Evolutionary conservation across 2,329 filamentous ascomycete genomes (phyloP), one percentile per base, ranked within the genome.

Genomic region (Diplodia mutila): DNA sequence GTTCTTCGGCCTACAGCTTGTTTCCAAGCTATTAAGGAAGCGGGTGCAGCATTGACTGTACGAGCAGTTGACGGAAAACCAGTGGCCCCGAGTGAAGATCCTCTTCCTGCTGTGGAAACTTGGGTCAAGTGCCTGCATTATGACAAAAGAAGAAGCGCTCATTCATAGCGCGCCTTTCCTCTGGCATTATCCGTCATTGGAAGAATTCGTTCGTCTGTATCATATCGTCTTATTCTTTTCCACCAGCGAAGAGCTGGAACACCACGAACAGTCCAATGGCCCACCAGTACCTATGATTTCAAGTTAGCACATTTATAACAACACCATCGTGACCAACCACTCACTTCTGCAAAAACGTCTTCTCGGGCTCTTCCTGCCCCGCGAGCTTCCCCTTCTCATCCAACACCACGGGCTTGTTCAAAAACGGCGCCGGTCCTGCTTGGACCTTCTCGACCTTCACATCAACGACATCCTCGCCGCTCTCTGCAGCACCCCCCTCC

Each of bases 361-460:
- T 84, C 73, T 85, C 80, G 9, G 77, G 77, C 73, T 82, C 81
- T 70, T 81, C 77, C 23, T 69, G 73, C 5, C 77, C 74, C 18
- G 75, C 80, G 61, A 88, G 80, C 70, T 80, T 82, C 0, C 88
- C 87, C 57, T 83, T 81, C 32, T 85, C 83, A 71, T 86, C 87
- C 70, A 86, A 78, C 65, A 85, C 78, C 61, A 86, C 83, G 0
- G 86, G 85, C 55, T 83, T 86, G 68, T 87, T 84, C 73, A 85
- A 70, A 5, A 77, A 73, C 11, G 82, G 80, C 69, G 78, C 76
- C 0, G 81, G 79, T 1, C 81, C 82, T 23, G 70, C 70, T 54
- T 69, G 72, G 57, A 77, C 77, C 72, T 73, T 76, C 61, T 80
- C 75, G 11, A 84, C 75, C 68, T 81, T 79, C 14, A 83, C 77